A percentile compares a stretch with the other conserved stretches of the same genome.
phyloP scores from a whole-genome alignment of 2,329 filamentous ascomycete genomes.

The Chrysoporthe austroafricana region DNA sequence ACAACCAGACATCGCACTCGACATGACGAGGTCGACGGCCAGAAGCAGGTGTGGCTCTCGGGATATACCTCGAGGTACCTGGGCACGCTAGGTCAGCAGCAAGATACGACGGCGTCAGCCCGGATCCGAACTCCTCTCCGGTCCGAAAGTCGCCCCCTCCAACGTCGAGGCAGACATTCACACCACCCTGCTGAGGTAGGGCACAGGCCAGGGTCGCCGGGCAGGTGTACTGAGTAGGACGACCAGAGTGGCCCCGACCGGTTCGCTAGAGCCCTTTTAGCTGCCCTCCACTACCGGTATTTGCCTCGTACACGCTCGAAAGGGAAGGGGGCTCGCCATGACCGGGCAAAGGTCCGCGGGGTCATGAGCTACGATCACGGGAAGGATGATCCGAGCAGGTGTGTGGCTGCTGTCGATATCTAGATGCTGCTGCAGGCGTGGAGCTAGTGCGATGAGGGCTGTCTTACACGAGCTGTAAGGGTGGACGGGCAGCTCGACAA shows the following conservation, averaged over 20 bases:
- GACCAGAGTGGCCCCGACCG: neutral
- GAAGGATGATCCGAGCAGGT: slow-evolving; percentile 21
- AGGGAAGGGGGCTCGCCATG: neutral
- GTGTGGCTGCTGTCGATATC: slow-evolving; percentile 14
- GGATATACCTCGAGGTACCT: no score
- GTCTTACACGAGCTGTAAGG: slow-evolving; percentile 4
- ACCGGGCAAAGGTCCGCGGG: slow-evolving; percentile 8
- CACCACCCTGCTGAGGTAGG: neutral
- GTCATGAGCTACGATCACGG: slow-evolving; percentile 27
- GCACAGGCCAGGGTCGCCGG: neutral
- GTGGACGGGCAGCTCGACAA: neutral
- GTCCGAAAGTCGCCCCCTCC: slow-evolving; percentile 1
- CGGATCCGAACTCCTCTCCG: slow-evolving; percentile 1
- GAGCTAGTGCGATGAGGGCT: neutral
- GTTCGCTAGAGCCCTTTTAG: neutral
- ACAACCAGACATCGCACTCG: neutral
- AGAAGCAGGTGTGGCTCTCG: neutral
- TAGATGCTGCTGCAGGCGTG: neutral
- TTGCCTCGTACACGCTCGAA: slow-evolving; percentile 13
- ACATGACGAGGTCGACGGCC: neutral
- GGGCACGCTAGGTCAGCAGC: neutral
- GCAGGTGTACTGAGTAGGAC: neutral
- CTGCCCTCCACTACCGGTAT: neutral
- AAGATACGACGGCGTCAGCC: neutral
- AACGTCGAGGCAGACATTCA: neutral